These are phyloP conservation scores for Saccharomyces hybrid DNA, from an alignment of 1,139 yeast species.

Conservation along the genomic window DNA sequence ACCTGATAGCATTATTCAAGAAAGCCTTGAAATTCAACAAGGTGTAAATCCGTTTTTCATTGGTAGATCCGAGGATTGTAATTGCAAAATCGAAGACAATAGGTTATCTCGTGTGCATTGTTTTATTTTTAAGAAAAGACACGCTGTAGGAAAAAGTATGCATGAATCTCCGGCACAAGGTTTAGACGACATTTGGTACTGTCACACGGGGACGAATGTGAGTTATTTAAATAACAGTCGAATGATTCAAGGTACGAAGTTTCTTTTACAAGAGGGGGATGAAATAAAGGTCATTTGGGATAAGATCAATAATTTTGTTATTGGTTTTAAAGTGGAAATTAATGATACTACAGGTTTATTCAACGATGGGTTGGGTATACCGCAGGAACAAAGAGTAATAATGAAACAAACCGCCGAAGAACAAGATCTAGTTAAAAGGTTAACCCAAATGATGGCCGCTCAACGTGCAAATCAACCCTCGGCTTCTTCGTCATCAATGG, in stretches of 20 bases:
- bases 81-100: slow-evolving; percentile 57
- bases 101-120: slow-evolving; percentile 84
- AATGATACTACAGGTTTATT: slow-evolving; percentile 54
- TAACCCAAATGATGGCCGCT: slow-evolving; percentile 21
- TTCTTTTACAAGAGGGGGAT: slow-evolving; percentile 57
- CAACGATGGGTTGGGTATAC: slow-evolving; percentile 31
- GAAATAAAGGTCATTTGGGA: slow-evolving; percentile 59
- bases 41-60: slow-evolving; percentile 56
- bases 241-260: slow-evolving; percentile 57
- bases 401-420: slow-evolving; percentile 24
- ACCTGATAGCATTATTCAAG: slow-evolving; percentile 36
- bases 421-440: slow-evolving; percentile 14
- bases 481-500: not conserved
- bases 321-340: slow-evolving; percentile 47
- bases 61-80: slow-evolving; percentile 58
- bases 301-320: slow-evolving; percentile 40
- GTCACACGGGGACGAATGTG: slow-evolving; percentile 74
- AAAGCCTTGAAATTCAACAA: slow-evolving; percentile 52
- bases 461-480: slow-evolving; percentile 10
- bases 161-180: slow-evolving; percentile 62
- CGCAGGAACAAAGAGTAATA: slow-evolving; percentile 12
- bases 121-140: slow-evolving; percentile 51
- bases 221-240: slow-evolving; percentile 58
- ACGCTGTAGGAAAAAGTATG: slow-evolving; percentile 47
- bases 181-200: slow-evolving; percentile 69